phyloP scores from a whole-genome alignment of 331 rosid genomes.

The Spiraea crenata region DNA sequence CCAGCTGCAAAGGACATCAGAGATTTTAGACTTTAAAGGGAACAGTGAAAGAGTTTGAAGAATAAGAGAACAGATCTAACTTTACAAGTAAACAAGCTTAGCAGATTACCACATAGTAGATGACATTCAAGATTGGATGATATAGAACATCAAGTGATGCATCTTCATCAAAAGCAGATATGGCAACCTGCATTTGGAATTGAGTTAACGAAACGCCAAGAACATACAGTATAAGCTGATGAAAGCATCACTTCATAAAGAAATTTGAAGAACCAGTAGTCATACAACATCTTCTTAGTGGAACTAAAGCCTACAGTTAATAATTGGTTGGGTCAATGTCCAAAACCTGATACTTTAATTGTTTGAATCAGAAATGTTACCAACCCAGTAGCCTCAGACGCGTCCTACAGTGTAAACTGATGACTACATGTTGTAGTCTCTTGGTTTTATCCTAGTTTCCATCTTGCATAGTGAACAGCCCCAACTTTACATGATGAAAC shows the following conservation, averaged over 20 bases:
- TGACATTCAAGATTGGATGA: conserved; percentile 78
- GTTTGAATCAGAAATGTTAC: conserved; percentile 2
- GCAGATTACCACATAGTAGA: conserved; percentile 79
- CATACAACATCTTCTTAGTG: background rate
- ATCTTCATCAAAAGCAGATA: conserved; percentile 71
- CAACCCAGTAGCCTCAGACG: background rate
- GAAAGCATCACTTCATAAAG: background rate
- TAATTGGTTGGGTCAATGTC: background rate
- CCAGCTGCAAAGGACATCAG: conserved; percentile 48
- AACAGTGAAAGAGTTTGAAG: background rate
- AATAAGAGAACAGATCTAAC: background rate
- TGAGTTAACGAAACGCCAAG: conserved; percentile 2
- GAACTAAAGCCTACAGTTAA: background rate
- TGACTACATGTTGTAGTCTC: conserved; percentile 4
- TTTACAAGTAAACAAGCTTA: conserved; percentile 3
- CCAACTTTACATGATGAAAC: background rate
- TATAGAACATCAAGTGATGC: conserved; percentile 82
- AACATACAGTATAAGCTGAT: conserved; percentile 12
- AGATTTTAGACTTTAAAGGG: background rate
- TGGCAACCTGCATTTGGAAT: conserved; percentile 53
- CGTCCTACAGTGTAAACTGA: background rate
- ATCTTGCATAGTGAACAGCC: background rate
- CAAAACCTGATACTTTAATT: background rate
- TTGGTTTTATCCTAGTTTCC: background rate
- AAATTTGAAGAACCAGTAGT: background rate